These are phyloP conservation scores for Agapanthus africanus DNA, from an alignment of 106 monocot species.

Conservation along the genomic window DNA sequence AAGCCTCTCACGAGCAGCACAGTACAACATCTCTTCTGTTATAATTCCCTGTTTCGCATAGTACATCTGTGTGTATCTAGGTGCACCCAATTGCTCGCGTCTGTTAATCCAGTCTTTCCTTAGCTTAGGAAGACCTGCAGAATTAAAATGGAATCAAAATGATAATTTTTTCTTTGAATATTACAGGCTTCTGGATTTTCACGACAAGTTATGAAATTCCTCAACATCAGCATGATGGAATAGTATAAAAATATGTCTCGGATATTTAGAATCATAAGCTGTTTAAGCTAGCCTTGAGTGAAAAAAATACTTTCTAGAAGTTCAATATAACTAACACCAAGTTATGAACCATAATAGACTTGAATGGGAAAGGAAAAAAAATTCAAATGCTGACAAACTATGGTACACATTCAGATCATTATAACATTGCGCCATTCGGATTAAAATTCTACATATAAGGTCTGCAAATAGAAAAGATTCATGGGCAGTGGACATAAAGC, in stretches of 20 bases:
- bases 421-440: not conserved
- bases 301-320: not conserved
- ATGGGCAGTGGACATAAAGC: not conserved
- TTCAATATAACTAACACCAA: not conserved
- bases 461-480: not conserved
- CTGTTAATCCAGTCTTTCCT: slow-evolving; percentile 71
- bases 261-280: not conserved
- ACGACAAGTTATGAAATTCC: not conserved
- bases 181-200: not conserved
- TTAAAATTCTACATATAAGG: not conserved
- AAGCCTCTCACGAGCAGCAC: slow-evolving; percentile 82
- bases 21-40: slow-evolving; percentile 94
- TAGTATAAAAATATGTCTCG: not conserved
- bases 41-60: slow-evolving; percentile 90
- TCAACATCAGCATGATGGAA: not conserved
- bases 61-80: slow-evolving; percentile 92
- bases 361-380: not conserved
- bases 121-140: slow-evolving; percentile 82
- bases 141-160: not conserved
- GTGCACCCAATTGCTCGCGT: slow-evolving; percentile 56
- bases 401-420: not conserved
- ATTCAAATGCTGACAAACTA: not conserved
- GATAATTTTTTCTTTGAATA: not conserved
- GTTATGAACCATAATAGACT: not conserved
- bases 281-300: not conserved